Evolutionary conservation across 257 asterid genomes (phyloP).

Genomic region (Perilla frutescens): DNA sequence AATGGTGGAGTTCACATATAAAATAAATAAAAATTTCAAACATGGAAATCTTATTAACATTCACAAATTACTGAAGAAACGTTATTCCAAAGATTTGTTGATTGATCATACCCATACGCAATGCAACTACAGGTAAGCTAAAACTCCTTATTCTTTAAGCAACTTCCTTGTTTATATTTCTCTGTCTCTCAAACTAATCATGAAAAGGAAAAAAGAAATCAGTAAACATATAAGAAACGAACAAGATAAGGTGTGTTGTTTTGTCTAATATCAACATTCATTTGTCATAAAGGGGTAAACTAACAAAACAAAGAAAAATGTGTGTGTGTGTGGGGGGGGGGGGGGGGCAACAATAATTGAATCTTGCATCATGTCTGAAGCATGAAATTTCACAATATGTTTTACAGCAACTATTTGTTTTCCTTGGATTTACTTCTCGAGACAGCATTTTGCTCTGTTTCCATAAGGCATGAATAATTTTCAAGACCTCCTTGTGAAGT

Average conservation of each 20-base stretch:
- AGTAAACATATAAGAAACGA: background rate
- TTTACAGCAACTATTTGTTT: background rate
- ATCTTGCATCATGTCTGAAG: conserved; percentile 7
- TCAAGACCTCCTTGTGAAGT: conserved; percentile 12
- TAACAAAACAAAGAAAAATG: background rate
- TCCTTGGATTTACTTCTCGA: background rate
- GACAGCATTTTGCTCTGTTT: conserved; percentile 10
- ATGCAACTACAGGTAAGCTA: background rate
- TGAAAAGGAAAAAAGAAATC: background rate
- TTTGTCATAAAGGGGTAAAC: background rate
- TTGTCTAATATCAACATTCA: background rate
- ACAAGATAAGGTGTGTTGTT: background rate
- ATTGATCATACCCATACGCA: background rate
- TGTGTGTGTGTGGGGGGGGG: too few relatives aligned
- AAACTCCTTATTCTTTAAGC: conserved; percentile 16
- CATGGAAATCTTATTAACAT: background rate
- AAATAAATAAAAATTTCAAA: background rate
- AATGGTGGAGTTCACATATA: background rate
- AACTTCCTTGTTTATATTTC: background rate
- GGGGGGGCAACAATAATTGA: background rate
- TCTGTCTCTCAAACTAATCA: conserved; percentile 13
- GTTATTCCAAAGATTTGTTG: background rate
- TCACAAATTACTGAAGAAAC: background rate
- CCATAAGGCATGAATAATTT: background rate
- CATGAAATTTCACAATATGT: background rate